Base-by-base conservation (phyloP, 2,329 filamentous ascomycete species). In the Fusarium sp. region DNA sequence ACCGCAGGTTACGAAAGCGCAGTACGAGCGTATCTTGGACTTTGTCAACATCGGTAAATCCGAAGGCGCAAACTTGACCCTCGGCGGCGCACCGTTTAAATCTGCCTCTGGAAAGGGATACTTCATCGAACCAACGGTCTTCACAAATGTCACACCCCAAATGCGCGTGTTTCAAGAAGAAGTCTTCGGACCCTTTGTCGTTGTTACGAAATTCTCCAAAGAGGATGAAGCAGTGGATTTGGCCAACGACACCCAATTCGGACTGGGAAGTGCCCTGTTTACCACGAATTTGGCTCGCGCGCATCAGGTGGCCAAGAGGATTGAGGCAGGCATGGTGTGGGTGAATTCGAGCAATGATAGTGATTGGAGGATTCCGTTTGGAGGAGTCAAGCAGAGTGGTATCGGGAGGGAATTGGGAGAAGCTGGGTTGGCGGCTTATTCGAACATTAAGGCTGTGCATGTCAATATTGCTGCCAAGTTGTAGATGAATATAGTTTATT, bases 21-120 rank as follows among this genome's bases (percentile, higher is more conserved):
- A 94, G 76, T 92, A 91, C 73, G 90, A 94, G 53, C 84, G 88
- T 41, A 86, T 95, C 4, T 82, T 94, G 29, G 84, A 84, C 1
- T 95, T 91, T 77, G 88, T 94, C 46, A 87, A 93, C 58, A 76
- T 84, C 8, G 92, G 91, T 20, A 92, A 92, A 75, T 84, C 84
- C 6, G 90, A 92, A 75, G 92, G 92, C n/a, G 90, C 91, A 1
- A 91, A 84, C 8, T 83, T 94, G 2, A 82, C 86, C 22, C 79
- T 85, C 3, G 92, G 92, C 16, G 92, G 91, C 13, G 78, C 79
- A 44, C 72, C 74, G 0, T 75, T 75, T 53, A 71, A 73, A 22
- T 74, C 79, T 1, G 68, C 78, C 3, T 70, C 68, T 10, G 82
- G 81, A 24, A 83, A 81, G 72, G 83, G 83, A 3, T 85, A 77